Conservation (phyloP, 331 rosid genomes). For the Phaseolus coccineus region DNA sequence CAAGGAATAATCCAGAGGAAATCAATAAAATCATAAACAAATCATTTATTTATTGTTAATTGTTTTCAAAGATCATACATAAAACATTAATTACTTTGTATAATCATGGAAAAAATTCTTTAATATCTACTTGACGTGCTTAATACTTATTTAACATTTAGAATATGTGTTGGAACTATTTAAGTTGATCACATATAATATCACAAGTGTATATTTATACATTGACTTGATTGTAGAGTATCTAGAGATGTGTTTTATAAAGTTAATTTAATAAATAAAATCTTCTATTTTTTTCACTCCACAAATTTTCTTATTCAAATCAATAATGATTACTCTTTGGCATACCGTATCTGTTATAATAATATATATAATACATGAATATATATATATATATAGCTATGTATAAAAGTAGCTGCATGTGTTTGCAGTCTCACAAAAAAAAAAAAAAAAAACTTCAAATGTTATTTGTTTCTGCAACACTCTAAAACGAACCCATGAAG, state of each 20-base stretch:
- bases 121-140: no score
- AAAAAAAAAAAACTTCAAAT: not conserved
- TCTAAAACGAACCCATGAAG: conserved; percentile 60
- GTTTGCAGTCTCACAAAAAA: conserved; percentile 21
- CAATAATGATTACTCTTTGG: not conserved
- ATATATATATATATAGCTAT: not conserved
- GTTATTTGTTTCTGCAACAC: conserved; percentile 33
- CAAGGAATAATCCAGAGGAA: not conserved
- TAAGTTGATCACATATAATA: no score
- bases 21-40: not conserved
- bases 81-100: no score
- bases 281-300: not conserved
- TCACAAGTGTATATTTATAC: no score
- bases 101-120: no score
- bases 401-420: conserved; percentile 38
- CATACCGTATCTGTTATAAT: not conserved
- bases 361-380: not conserved
- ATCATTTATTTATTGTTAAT: not conserved
- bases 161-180: no score
- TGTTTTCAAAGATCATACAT: not conserved
- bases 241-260: not conserved
- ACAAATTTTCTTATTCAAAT: not conserved
- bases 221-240: no score
- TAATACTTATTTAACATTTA: not conserved
- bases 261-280: not conserved